Evolutionary conservation across 176 grass and related monocot species (phyloP).

Genomic region (Areca catechu): DNA sequence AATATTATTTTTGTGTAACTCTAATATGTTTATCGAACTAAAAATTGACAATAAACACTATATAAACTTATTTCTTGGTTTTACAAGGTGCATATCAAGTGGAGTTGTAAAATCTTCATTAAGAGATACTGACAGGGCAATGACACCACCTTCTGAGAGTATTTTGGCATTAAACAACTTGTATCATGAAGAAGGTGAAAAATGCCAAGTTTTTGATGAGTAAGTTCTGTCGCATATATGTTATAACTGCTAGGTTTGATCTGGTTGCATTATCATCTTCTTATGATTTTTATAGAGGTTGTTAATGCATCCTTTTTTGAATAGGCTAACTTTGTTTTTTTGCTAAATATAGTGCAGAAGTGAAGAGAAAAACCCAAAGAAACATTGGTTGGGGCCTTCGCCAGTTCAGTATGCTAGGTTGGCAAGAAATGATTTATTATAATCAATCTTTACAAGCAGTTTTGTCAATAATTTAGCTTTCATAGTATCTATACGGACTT

Average conservation of each 20-base stretch:
- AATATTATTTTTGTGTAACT: too few relatives aligned
- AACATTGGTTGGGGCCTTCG: conserved; percentile 85
- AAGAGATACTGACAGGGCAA: background rate
- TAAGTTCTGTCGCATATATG: background rate
- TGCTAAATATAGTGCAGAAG: conserved; percentile 17
- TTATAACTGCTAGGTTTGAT: too few relatives aligned
- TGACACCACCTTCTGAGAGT: conserved; percentile 3
- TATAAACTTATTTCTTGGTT: too few relatives aligned
- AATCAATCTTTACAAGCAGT: too few relatives aligned
- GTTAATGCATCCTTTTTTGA: background rate
- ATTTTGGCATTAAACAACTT: conserved; percentile 13
- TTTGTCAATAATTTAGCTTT: too few relatives aligned
- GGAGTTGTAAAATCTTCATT: conserved; percentile 10
- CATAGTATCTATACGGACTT: too few relatives aligned
- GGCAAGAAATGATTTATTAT: conserved; percentile 3
- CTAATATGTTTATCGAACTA: too few relatives aligned
- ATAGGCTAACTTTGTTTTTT: conserved; percentile 5
- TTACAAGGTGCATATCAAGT: too few relatives aligned
- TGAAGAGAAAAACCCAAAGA: conserved; percentile 61
- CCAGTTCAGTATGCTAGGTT: conserved; percentile 86
- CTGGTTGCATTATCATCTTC: too few relatives aligned
- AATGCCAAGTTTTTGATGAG: conserved; percentile 21
- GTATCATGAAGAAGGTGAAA: conserved; percentile 7
- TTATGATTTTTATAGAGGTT: too few relatives aligned
- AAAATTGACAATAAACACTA: too few relatives aligned